Conservation (phyloP, 176 grass and related monocot genomes). For the Olyra latifolia region DNA sequence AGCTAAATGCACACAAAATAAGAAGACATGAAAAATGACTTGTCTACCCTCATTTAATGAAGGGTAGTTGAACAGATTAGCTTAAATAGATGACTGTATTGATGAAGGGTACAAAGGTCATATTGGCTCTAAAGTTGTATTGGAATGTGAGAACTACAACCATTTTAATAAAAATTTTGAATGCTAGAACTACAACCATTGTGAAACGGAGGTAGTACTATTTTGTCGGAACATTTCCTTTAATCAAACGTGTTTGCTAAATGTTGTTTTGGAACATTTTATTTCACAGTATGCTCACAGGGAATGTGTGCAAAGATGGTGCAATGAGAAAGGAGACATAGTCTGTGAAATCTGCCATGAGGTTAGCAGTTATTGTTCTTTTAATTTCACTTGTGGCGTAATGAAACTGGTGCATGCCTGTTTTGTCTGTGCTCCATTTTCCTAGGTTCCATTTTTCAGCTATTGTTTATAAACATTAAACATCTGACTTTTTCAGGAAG, state of each 20-base stretch:
- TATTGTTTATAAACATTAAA: neutral
- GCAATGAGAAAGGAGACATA: constrained; percentile 91
- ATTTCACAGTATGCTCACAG: constrained; percentile 82
- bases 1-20: no score
- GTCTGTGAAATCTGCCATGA: constrained; percentile 90
- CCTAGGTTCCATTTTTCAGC: neutral
- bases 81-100: no score
- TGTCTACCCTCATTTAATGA: no score
- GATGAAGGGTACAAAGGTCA: no score
- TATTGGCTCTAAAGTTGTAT: no score
- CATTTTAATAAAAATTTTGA: no score
- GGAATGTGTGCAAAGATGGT: constrained; percentile 92
- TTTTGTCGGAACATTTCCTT: neutral
- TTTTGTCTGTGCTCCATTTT: neutral
- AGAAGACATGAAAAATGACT: no score
- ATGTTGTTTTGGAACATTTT: constrained; percentile 12
- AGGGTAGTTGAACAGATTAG: no score
- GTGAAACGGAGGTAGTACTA: no score
- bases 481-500: neutral
- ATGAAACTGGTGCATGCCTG: neutral
- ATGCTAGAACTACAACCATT: no score
- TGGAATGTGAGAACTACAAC: no score
- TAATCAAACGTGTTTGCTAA: neutral
- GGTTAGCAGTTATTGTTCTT: constrained; percentile 45
- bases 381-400: constrained; percentile 6